Conservation (phyloP, 2,329 filamentous ascomycete genomes). For the Xylariaceae sp. region DNA sequence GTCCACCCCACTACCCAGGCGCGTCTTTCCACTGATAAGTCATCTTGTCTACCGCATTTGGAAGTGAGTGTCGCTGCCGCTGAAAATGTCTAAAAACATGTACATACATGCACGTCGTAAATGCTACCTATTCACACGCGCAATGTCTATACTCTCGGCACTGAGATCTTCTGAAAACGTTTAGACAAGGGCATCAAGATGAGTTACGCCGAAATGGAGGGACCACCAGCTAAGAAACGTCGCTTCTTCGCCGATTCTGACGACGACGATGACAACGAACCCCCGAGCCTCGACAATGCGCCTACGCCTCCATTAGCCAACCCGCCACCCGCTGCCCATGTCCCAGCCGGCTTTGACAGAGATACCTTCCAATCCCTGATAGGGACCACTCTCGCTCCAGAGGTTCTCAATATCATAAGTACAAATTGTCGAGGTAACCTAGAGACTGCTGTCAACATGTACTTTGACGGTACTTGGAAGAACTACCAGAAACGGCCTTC, state of each 20-base stretch:
- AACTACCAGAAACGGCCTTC: conserved; percentile 38
- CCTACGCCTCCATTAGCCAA: conserved; percentile 11
- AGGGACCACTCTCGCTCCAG: conserved; percentile 50
- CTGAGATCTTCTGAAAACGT: no score
- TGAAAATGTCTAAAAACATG: no score
- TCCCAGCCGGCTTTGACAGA: conserved; percentile 53
- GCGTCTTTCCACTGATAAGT: no score
- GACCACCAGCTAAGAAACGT: conserved; percentile 34
- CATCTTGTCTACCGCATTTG: no score
- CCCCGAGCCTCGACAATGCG: conserved; percentile 8
- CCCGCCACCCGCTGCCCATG: conserved; percentile 15
- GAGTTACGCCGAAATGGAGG: conserved; percentile 35
- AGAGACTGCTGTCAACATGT: conserved; percentile 64
- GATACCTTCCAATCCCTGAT: conserved; percentile 57
- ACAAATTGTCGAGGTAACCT: conserved; percentile 54
- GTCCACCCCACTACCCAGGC: conserved; percentile 18
- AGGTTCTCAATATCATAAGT: conserved; percentile 48
- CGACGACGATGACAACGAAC: conserved; percentile 22
- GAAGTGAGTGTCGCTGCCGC: no score
- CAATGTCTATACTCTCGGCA: no score
- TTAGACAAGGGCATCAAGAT: no score
- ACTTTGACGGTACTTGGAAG: conserved; percentile 66
- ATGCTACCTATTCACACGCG: no score
- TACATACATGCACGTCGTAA: no score
- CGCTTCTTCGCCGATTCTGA: conserved; percentile 40